phyloP scores from a whole-genome alignment of 305 asterid species.

The Fraxinus latifolia region DNA sequence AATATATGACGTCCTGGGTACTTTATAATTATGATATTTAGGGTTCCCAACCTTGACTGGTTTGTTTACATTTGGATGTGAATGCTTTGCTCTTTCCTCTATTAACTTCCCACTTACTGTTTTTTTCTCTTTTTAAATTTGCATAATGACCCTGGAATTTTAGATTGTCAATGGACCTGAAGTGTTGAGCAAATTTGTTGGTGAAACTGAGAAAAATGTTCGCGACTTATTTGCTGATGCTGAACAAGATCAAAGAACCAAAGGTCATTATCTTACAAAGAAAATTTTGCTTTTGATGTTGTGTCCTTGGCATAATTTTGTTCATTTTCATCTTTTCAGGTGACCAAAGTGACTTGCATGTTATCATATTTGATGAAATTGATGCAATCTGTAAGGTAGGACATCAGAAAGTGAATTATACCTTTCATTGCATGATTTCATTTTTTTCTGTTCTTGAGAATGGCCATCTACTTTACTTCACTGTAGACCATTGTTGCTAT shows the following conservation, averaged over 20 bases:
- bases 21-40: slow-evolving; percentile 12
- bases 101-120: slow-evolving; percentile 7
- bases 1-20: not conserved
- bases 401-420: slow-evolving; percentile 8
- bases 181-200: slow-evolving; percentile 94
- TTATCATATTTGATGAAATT: slow-evolving; percentile 97
- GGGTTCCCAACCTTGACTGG: slow-evolving; percentile 16
- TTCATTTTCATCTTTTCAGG: slow-evolving; percentile 53
- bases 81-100: slow-evolving; percentile 18
- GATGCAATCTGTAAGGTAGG: slow-evolving; percentile 99
- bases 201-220: slow-evolving; percentile 98
- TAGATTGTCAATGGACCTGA: slow-evolving; percentile 99
- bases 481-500: not conserved
- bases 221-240: slow-evolving; percentile 99
- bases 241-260: slow-evolving; percentile 86
- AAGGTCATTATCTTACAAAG: slow-evolving; percentile 48
- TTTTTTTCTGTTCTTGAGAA: not conserved
- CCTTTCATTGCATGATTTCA: not conserved
- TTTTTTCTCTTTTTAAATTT: slow-evolving; percentile 4
- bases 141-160: slow-evolving; percentile 22
- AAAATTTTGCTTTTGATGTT: slow-evolving; percentile 3
- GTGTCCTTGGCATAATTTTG: slow-evolving; percentile 22
- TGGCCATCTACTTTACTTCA: not conserved
- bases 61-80: slow-evolving; percentile 16
- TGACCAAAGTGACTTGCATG: slow-evolving; percentile 95